Evolutionary conservation across 768 basidiomycete species (phyloP).

Genomic region (Amyloporia xantha): DNA sequence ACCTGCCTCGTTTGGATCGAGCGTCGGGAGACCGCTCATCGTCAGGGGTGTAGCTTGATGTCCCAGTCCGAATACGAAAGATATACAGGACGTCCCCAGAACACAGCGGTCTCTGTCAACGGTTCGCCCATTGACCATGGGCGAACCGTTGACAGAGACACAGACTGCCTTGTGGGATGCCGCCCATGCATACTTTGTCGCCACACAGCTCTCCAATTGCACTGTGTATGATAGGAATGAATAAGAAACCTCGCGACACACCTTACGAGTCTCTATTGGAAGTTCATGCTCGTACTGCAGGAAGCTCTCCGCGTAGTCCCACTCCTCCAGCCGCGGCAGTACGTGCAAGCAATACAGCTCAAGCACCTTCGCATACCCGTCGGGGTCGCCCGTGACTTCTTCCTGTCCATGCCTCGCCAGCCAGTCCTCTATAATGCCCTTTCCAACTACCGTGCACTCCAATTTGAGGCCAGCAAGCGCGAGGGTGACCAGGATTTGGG

Average conservation of each 20-base stretch:
- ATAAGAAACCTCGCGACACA: slow-evolving; percentile 26
- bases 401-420: slow-evolving; percentile 48
- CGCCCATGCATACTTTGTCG: no score
- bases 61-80: no score
- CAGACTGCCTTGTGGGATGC: not conserved
- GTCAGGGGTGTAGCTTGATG: no score
- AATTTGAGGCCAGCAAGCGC: slow-evolving; percentile 65
- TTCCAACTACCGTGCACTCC: slow-evolving; percentile 51
- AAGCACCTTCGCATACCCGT: slow-evolving; percentile 65
- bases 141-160: slow-evolving; percentile 9
- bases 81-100: slow-evolving; percentile 27
- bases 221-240: no score
- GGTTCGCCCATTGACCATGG: slow-evolving; percentile 14
- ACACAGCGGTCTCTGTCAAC: slow-evolving; percentile 28
- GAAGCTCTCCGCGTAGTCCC: slow-evolving; percentile 77
- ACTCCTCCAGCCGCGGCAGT: slow-evolving; percentile 65
- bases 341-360: slow-evolving; percentile 73
- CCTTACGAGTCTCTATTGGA: slow-evolving; percentile 41
- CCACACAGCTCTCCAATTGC: no score
- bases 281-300: slow-evolving; percentile 69
- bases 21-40: no score
- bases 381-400: slow-evolving; percentile 15
- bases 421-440: slow-evolving; percentile 75
- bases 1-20: no score
- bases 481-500: slow-evolving; percentile 63